Percentiles rank a stretch among this genome's conserved stretches.
Conservation (phyloP, 331 rosid genomes). For the Phaseolus coccineus region DNA sequence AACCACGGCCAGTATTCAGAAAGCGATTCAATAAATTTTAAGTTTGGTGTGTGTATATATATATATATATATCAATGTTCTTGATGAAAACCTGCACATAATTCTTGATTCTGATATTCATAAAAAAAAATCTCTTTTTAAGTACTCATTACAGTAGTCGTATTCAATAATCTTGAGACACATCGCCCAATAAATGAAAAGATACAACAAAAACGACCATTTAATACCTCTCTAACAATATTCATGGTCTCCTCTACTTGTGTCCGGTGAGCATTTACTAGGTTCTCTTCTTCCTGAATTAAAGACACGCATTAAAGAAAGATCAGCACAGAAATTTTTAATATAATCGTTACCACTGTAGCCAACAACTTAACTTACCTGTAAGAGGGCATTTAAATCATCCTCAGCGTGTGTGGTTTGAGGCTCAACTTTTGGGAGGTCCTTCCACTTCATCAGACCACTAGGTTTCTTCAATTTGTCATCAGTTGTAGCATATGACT, state of each 20-base stretch:
- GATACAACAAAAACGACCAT: slow-evolving; percentile 31
- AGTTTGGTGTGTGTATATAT: slow-evolving; percentile 3
- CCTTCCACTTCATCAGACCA: slow-evolving; percentile 78
- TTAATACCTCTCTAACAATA: slow-evolving; percentile 88
- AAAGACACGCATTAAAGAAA: slow-evolving; percentile 26
- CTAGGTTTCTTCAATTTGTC: slow-evolving; percentile 72
- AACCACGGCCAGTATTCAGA: slow-evolving; percentile 13
- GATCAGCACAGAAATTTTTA: background rate
- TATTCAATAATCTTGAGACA: background rate
- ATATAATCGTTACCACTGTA: slow-evolving; percentile 14
- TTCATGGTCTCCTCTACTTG: slow-evolving; percentile 99
- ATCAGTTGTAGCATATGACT: slow-evolving; percentile 61
- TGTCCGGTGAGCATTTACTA: slow-evolving; percentile 94
- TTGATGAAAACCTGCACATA: background rate
- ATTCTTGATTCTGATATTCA: background rate
- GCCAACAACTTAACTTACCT: slow-evolving; percentile 64
- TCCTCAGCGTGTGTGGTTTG: slow-evolving; percentile 68
- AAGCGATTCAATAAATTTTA: slow-evolving; percentile 26
- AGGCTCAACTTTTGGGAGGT: slow-evolving; percentile 67
- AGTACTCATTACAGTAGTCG: background rate
- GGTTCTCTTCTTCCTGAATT: slow-evolving; percentile 97
- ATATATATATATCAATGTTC: slow-evolving; percentile 5
- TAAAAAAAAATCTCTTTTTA: background rate
- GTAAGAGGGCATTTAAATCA: slow-evolving; percentile 86
- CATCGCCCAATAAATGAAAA: background rate